Percentiles rank a stretch among this genome's conserved stretches.
phyloP scores from a whole-genome alignment of 495 filamentous ascomycete genomes.

The Daldinia concentrica region DNA sequence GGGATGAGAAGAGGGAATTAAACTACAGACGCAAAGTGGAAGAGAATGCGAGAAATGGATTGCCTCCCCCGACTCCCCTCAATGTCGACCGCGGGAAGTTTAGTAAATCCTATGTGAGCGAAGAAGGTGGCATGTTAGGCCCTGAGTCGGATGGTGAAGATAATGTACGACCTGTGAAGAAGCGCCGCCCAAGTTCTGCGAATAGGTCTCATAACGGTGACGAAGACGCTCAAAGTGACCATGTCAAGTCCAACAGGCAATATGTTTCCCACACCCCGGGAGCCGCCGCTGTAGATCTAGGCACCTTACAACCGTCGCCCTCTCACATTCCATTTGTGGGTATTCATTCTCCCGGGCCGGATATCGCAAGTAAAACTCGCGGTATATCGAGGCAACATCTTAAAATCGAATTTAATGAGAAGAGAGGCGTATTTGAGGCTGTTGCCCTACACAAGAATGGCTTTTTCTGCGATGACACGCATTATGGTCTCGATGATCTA shows the following conservation, averaged over 20 bases:
- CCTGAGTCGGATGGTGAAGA: constrained; percentile 59
- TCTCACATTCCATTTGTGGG: constrained; percentile 78
- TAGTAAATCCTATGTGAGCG: constrained; percentile 63
- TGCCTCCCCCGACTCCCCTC: constrained; percentile 53
- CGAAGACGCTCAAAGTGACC: constrained; percentile 44
- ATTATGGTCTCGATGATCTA: constrained; percentile 67
- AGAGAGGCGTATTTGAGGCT: constrained; percentile 78
- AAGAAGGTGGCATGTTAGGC: constrained; percentile 62
- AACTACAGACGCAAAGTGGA: constrained; percentile 50
- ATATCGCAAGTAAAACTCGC: constrained; percentile 68
- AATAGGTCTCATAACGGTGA: constrained; percentile 42
- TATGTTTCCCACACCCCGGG: constrained; percentile 61
- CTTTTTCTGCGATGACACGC: constrained; percentile 81
- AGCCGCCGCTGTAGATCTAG: constrained; percentile 61
- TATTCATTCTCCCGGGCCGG: constrained; percentile 75
- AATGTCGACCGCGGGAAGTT: constrained; percentile 54
- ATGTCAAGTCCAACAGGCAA: constrained; percentile 54
- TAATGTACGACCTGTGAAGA: constrained; percentile 51
- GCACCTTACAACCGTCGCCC: constrained; percentile 62
- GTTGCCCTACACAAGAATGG: constrained; percentile 86
- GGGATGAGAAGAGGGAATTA: constrained; percentile 52
- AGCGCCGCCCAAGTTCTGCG: constrained; percentile 45
- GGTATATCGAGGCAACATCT: constrained; percentile 89
- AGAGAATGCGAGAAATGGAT: constrained; percentile 50
- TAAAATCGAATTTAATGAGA: constrained; percentile 81